Evolutionary conservation across 495 filamentous ascomycete species (phyloP), one percentile per base, ranked within the genome.

Genomic region (Penicillium roqueforti): DNA sequence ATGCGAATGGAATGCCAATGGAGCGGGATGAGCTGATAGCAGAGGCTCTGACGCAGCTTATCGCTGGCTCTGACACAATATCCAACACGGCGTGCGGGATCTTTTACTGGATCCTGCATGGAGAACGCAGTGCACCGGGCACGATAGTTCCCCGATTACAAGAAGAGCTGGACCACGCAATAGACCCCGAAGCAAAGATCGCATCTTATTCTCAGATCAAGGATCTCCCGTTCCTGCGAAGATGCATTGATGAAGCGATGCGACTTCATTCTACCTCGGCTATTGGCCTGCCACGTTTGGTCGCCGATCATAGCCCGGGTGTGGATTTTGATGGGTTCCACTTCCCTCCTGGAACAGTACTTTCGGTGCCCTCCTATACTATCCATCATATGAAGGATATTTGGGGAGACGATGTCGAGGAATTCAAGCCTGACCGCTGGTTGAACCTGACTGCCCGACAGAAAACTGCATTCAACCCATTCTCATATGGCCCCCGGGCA

Each of bases 351-450:
- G 81, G 84, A 9, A 85, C 83, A 1, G 80, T 88, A 4, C 76
- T 91, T 32, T 83, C 79, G 54, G 87, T 92, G 3, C 89, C 88
- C 3, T 80, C 86, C 0, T 92, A 91, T 66, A 86, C 81, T 5
- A 85, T 92, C 42, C 88, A 92, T 62, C 89, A 90, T 68, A 80
- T 79, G 51, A 74, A 69, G 29, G 76, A 82, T 51, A 87, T 92
- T 58, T 95, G 89, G 89, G 88, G 88, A 34, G 55, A 66, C 0
- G 83, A 68, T 42, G 88, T 86, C 1, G 81, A 89, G 31, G 77
- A 79, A 16, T 92, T 89, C 70, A 84, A 89, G 23, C 89, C 89
- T 0, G 84, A 89, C 66, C 74, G 89, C 18, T 95, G 88, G 88
- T 57, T 68, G 44, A 54, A 54, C 5, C 37, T 81, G 14, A 87